Evolutionary conservation across 2,329 filamentous ascomycete species (phyloP), one percentile per base, ranked within the genome.

Genomic region (Metarhizium rileyi): DNA sequence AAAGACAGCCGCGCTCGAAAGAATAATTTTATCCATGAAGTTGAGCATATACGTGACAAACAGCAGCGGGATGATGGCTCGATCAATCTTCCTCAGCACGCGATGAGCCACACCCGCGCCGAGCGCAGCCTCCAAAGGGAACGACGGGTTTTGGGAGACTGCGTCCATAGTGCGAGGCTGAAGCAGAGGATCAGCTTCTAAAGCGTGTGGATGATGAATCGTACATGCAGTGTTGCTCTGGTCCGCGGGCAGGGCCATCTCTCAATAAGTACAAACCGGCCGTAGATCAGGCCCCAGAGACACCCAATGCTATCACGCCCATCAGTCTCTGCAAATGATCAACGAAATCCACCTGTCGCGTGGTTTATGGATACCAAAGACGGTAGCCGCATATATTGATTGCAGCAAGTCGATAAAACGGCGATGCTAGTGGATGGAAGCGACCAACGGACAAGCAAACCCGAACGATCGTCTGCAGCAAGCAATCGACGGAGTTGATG

Each of bases 1-100:
- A 56, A 81, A 80, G 0, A 81, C 75, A 5, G 75, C 67, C 0
- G 78, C 77, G 53, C 71, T 77, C 0, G 74, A 76, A 5, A 79
- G 58, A 46, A 76, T 77, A 1, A 72, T 72, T 60, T 81, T 82
- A 61, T 82, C 78, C 68, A 81, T 77, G 53, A 80, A 81, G 55
- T 78, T 77, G 54, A 81, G 61, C 64, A 74, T 74, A 58, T 81
- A 81, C 0, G 74, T 78, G 40, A 74, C 55, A 54, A 80, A 80
- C 14, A 81, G 64, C 18, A 81, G 60, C 0, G 78, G 76, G 4
- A 81, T 72, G 12, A 82, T 63, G 14, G 65, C 65, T 53, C 63
- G 65, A 57, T 82, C 79, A 53, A 82, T 80, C 61, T 79, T 80
- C 33, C 70, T 67, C 47, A 81, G 50, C 3, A 79, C 69, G 20